Conservation (phyloP, 1,284 basidiomycete species). For the Amylostereum chailletii region DNA sequence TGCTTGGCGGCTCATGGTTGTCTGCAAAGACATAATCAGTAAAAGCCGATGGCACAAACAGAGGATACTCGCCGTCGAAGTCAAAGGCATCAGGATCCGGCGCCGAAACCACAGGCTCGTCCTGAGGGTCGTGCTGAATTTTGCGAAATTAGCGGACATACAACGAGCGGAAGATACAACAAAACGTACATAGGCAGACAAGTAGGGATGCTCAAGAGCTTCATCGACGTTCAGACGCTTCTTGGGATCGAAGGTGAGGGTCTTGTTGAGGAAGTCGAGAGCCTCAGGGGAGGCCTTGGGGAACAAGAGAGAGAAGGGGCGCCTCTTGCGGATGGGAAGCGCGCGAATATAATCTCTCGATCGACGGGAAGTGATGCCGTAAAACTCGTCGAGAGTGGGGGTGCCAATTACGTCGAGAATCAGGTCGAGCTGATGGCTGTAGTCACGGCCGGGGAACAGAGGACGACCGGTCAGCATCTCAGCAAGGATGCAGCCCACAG, state of each 20-base stretch:
- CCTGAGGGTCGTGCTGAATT: constrained; percentile 72
- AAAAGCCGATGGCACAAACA: background rate
- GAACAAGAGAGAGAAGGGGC: constrained; percentile 54
- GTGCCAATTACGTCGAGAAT: constrained; percentile 88
- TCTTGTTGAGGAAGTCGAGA: constrained; percentile 78
- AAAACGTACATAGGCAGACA: constrained; percentile 46
- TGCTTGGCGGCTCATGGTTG: constrained; percentile 68
- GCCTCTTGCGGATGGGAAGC: constrained; percentile 62
- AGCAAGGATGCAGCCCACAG: constrained; percentile 84
- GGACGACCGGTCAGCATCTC: constrained; percentile 77
- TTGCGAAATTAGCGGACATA: constrained; percentile 7
- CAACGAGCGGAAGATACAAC: background rate
- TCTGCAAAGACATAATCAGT: constrained; percentile 29
- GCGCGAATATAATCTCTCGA: constrained; percentile 81
- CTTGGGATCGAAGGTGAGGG: constrained; percentile 82
- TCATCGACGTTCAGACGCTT: constrained; percentile 82
- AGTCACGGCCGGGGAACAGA: constrained; percentile 84
- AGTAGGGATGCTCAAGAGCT: constrained; percentile 74
- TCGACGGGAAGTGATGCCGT: constrained; percentile 75
- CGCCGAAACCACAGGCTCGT: constrained; percentile 71
- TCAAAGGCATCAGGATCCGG: constrained; percentile 81
- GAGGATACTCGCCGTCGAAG: constrained; percentile 56
- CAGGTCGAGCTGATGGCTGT: constrained; percentile 78
- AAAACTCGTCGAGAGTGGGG: constrained; percentile 81
- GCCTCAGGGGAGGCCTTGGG: constrained; percentile 67